Base-by-base conservation (phyloP, 2,329 filamentous ascomycete species). In the Fusarium aywerte region DNA sequence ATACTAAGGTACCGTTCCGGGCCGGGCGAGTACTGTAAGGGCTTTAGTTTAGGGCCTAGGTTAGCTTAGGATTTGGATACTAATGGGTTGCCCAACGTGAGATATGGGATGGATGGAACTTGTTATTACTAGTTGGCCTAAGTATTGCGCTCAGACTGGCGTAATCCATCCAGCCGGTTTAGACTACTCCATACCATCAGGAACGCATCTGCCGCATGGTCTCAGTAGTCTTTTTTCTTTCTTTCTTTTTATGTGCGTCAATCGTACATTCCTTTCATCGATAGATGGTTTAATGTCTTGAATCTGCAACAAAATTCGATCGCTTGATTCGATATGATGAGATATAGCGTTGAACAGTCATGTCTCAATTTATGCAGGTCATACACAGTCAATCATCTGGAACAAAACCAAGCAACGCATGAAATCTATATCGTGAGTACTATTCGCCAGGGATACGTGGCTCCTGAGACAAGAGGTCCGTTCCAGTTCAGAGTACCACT, bases 101-200 rank as follows among this genome's bases (percentile, higher is more conserved):
- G n/a, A n/a, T n/a, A n/a, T n/a, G n/a, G n/a, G n/a, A n/a, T n/a
- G n/a, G n/a, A 25, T n/a, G 16, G 36, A 23, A 27, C n/a, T 25
- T 18, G 27, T 20, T 29, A 20, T n/a, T 44, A 29, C 11, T 23
- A 25, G 16, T 38, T 49, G 45, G 18, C 45, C 50, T 62, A 39
- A 18, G 43, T 36, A 53, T 52, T 57, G 58, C 29, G 65, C 70
- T 71, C 67, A 63, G 70, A 72, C 69, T 63, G 56, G 53, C 58
- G 43, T n/a, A 61, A 52, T 40, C 63, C 68, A 50, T 54, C 47
- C 32, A 56, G 45, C 50, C 64, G 61, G 67, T 48, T 57, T n/a
- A n/a, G n/a, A n/a, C n/a, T n/a, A n/a, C n/a, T 7, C 27, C 27
- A 27, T 27, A 27, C 3, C 27, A 25, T n/a, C n/a, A 13, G 40